phyloP scores from a whole-genome alignment of 176 grass and related monocot species.

The Phoenix dactylifera region DNA sequence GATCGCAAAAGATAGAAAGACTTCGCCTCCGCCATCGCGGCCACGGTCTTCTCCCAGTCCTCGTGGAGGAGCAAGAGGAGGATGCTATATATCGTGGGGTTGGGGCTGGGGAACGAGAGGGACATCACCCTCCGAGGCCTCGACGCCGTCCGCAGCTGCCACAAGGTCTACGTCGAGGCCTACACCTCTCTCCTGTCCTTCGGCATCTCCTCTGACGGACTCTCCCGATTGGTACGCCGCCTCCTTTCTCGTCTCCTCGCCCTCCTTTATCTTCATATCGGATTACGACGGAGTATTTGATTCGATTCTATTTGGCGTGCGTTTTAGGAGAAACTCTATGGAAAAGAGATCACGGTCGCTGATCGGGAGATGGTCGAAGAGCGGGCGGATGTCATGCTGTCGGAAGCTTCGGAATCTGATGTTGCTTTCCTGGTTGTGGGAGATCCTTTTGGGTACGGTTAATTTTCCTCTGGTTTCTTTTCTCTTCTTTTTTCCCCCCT shows the following conservation, averaged over 20 bases:
- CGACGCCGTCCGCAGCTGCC: constrained; percentile 55
- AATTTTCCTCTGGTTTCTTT: not conserved
- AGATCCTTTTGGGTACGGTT: constrained; percentile 78
- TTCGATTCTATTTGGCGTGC: not conserved
- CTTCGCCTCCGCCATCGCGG: no score
- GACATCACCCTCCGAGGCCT: constrained; percentile 87
- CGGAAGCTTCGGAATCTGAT: constrained; percentile 34
- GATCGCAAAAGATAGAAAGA: no score
- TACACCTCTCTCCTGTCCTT: constrained; percentile 91
- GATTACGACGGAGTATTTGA: not conserved
- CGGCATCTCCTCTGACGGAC: constrained; percentile 61
- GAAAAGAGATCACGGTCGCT: constrained; percentile 62
- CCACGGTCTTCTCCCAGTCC: no score
- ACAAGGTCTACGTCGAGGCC: constrained; percentile 83
- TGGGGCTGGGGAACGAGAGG: constrained; percentile 77
- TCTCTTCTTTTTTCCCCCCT: not conserved
- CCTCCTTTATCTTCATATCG: constrained; percentile 21
- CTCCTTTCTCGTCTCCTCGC: not conserved
- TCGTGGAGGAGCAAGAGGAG: no score
- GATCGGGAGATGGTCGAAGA: constrained; percentile 97
- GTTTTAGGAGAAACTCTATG: constrained; percentile 72
- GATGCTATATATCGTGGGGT: constrained; percentile 93
- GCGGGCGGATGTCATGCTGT: constrained; percentile 53
- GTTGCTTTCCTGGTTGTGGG: constrained; percentile 85
- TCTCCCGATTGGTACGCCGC: constrained; percentile 47